Conservation (phyloP, 306 rosid genomes). For the Phaseolus lunatus region DNA sequence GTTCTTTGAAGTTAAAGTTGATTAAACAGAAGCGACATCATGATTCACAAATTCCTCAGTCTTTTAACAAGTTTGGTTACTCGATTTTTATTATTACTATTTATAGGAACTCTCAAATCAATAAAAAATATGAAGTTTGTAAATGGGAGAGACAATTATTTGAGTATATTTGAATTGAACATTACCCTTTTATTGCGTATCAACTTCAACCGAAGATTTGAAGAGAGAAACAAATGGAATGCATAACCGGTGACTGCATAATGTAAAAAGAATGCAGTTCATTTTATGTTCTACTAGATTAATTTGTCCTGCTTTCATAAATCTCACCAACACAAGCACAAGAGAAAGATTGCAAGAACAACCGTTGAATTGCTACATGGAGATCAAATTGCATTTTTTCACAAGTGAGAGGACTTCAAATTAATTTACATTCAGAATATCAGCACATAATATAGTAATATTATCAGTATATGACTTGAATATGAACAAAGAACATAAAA, state of each 20-base stretch:
- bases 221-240: not conserved
- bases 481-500: constrained; percentile 14
- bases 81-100: not conserved
- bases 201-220: not conserved
- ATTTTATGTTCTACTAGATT: not conserved
- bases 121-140: not conserved
- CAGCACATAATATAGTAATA: not conserved
- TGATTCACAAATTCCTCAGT: not conserved
- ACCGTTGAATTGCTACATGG: not conserved
- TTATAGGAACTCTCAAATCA: not conserved
- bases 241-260: not conserved
- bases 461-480: not conserved
- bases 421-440: not conserved
- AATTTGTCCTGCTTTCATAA: not conserved
- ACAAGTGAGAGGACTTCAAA: not conserved
- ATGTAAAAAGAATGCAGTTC: not conserved
- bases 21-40: not conserved
- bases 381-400: not conserved
- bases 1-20: not conserved
- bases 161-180: not conserved
- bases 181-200: not conserved
- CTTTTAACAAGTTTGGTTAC: not conserved
- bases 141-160: not conserved
- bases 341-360: not conserved
- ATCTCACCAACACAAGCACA: not conserved